These are phyloP conservation scores for Blechomonas ayalai DNA, from an alignment of 208 protist species.

Conservation along the genomic window DNA sequence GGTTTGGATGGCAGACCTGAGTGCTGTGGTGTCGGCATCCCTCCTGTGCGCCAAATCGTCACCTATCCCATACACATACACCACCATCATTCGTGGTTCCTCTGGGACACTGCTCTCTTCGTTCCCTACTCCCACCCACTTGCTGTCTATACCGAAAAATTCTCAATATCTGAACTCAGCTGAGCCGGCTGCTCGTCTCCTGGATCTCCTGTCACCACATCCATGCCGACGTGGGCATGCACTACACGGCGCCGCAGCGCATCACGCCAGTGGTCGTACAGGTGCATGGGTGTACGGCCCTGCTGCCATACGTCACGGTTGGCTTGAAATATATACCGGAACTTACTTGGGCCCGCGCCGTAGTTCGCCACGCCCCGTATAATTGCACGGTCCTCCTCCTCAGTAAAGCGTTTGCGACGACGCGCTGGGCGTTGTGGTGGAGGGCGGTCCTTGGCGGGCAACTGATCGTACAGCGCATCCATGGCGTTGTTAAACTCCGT, in stretches of 20 bases:
- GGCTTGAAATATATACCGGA: constrained; percentile 56
- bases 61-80: no score
- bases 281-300: constrained; percentile 41
- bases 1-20: no score
- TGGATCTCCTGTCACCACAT: constrained; percentile 1
- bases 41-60: no score
- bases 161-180: constrained; percentile 19
- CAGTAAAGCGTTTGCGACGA: constrained; percentile 49
- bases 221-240: constrained; percentile 14
- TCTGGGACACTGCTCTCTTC: no score
- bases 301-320: constrained; percentile 51
- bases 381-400: constrained; percentile 68
- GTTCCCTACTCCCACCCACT: no score
- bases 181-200: not conserved
- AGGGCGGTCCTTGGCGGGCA: not conserved
- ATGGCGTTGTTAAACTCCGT: no score
- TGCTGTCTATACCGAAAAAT: constrained; percentile 3
- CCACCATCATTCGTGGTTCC: no score
- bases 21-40: no score
- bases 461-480: not conserved
- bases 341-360: constrained; percentile 27
- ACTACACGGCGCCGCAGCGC: constrained; percentile 33
- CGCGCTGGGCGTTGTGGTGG: constrained; percentile 1
- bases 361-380: constrained; percentile 62
- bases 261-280: constrained; percentile 85